Evolutionary conservation across 2,329 filamentous ascomycete species (phyloP).

Genomic region (Dactylella cylindrospora): DNA sequence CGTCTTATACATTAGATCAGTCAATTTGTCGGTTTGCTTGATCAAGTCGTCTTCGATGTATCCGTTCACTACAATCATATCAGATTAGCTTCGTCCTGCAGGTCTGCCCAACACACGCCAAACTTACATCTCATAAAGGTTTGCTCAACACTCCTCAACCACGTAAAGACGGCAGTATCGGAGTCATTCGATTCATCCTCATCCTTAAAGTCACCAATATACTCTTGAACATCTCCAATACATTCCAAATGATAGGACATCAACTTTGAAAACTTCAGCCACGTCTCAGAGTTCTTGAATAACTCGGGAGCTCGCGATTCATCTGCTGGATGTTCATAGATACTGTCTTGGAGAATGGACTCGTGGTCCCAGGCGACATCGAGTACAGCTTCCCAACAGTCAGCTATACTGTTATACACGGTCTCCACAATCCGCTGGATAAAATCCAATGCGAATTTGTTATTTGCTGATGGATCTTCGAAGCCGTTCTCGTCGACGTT

Average conservation of each 20-base stretch:
- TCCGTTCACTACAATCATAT: constrained; percentile 53
- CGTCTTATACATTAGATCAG: constrained; percentile 59
- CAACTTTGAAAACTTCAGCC: constrained; percentile 59
- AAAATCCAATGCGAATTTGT: constrained; percentile 21
- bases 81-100: constrained; percentile 52
- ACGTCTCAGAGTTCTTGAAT: constrained; percentile 57
- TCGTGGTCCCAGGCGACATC: constrained; percentile 57
- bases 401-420: constrained; percentile 56
- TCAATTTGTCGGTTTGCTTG: constrained; percentile 57
- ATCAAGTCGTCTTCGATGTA: constrained; percentile 58
- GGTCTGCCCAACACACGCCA: constrained; percentile 23
- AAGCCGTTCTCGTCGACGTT: constrained; percentile 54
- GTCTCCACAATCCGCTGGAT: constrained; percentile 52
- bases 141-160: constrained; percentile 39
- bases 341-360: constrained; percentile 57
- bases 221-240: constrained; percentile 42
- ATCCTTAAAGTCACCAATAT: constrained; percentile 37
- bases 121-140: constrained; percentile 26
- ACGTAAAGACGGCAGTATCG: constrained; percentile 32
- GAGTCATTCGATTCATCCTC: constrained; percentile 42
- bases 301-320: constrained; percentile 59
- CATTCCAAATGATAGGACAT: constrained; percentile 57
- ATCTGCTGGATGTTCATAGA: constrained; percentile 60
- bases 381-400: constrained; percentile 56
- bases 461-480: constrained; percentile 54